Evolutionary conservation across 768 basidiomycete genomes (phyloP), one percentile per base, ranked within the genome.

Genomic region (Lanmaoa rubissima): DNA sequence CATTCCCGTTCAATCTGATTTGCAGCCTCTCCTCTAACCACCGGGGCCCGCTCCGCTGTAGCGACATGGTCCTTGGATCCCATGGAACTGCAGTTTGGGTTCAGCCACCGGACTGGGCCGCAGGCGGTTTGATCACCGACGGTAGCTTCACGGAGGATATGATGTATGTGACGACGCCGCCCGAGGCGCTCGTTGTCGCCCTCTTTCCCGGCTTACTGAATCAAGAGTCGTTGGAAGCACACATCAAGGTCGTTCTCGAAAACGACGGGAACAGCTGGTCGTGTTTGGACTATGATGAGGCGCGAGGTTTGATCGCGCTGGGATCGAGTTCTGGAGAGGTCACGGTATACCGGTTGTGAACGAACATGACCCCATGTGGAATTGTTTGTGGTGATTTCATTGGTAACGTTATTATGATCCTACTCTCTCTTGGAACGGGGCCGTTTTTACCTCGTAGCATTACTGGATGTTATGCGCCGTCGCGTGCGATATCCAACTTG

Each of bases 1-100:
- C 71, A 12, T 84, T 85, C 59, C 85, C 86, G 0, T 85, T 87
- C 1, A 56, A 60, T 9, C 70, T 73, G 19, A 61, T 65, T 8
- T 56, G 72, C 13, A 74, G 77, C 24, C 60, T 73, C 4, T 77
- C 79, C 4, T 66, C 57, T 40, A 65, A 69, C 2, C 63, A 60
- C 26, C 79, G 76, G 14, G 86, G 87, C 6, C 71, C 79, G 13
- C 73, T 87, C 13, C 78, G 79, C 35, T 87, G 83, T 60, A 75
- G 77, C 13, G 73, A 78, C 57, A 76, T 88, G 54, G 68, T 77
- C 17, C 74, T 87, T 32, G 85, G 86, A 1, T 65, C 71, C 10
- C 70, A 77, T 57, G 84, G 84, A 7, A 85, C 85, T 0, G 85
- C 85, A 2, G 73, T 81, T 9, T 88, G 86, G 85, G 76, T 87